phyloP scores from a whole-genome alignment of 352 stramenopile species.

The Pythium phragmitis region DNA sequence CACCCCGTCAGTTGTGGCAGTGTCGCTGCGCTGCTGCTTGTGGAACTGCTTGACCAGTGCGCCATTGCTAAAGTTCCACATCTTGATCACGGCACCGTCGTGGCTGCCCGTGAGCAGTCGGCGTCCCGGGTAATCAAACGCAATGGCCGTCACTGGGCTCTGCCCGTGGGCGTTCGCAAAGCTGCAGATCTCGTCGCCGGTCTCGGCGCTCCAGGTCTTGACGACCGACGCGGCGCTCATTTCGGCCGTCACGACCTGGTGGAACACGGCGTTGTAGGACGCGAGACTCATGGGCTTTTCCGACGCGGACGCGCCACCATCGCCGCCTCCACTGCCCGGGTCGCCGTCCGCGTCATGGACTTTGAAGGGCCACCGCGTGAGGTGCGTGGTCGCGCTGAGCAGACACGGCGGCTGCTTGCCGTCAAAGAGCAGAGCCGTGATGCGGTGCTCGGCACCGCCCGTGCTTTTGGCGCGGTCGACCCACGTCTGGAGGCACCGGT shows the following conservation, averaged over 20 bases:
- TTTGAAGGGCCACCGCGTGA: conserved; percentile 72
- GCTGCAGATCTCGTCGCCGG: conserved; percentile 78
- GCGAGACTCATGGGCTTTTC: conserved; percentile 54
- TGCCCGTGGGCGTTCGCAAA: conserved; percentile 68
- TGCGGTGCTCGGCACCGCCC: conserved; percentile 55
- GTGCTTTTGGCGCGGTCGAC: conserved; percentile 58
- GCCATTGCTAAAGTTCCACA: conserved; percentile 92
- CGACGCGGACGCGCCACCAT: no score
- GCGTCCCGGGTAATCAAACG: conserved; percentile 77
- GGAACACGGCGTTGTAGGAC: conserved; percentile 82
- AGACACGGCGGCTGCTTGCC: conserved; percentile 54
- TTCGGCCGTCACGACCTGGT: conserved; percentile 79
- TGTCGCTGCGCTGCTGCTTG: conserved; percentile 45
- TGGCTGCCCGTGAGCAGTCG: conserved; percentile 80
- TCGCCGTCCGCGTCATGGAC: conserved; percentile 43
- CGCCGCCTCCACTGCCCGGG: conserved; percentile 22
- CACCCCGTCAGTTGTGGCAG: not conserved
- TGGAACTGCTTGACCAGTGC: conserved; percentile 82
- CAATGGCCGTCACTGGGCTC: conserved; percentile 76
- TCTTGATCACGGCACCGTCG: conserved; percentile 73
- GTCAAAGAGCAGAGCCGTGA: conserved; percentile 68
- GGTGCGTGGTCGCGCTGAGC: conserved; percentile 64
- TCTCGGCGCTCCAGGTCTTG: conserved; percentile 86
- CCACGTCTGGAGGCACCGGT: conserved; percentile 81
- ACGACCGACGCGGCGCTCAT: conserved; percentile 74